These are phyloP conservation scores for Chaetomiaceae sp. DNA, from an alignment of 2,329 filamentous ascomycete genomes.

Conservation along the genomic window DNA sequence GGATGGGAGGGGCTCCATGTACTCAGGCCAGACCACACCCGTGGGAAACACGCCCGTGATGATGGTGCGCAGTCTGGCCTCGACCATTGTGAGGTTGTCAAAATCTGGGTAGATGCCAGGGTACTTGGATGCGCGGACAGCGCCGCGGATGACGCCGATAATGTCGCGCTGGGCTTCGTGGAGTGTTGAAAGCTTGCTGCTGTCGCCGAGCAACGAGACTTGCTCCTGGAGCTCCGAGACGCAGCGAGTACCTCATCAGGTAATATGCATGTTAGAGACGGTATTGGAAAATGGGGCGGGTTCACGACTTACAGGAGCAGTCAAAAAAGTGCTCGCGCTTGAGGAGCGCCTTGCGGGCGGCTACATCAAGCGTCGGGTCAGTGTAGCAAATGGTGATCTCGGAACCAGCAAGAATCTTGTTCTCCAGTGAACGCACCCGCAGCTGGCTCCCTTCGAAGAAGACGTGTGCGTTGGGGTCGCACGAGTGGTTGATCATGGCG, in stretches of 20 bases:
- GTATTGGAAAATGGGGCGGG: neutral
- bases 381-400: conserved; percentile 35
- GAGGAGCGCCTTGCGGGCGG: conserved; percentile 23
- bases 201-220: conserved; percentile 7
- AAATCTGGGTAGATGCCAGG: conserved; percentile 13
- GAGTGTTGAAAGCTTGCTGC: conserved; percentile 15
- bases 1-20: conserved; percentile 29
- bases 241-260: conserved; percentile 26
- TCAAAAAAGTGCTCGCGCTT: conserved; percentile 26
- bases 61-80: conserved; percentile 20
- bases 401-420: conserved; percentile 30
- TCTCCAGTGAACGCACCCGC: conserved; percentile 29
- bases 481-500: conserved; percentile 35
- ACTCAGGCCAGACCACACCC: conserved; percentile 26
- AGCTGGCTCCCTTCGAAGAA: conserved; percentile 32
- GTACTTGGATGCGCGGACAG: conserved; percentile 13
- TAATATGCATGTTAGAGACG: neutral
- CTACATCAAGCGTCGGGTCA: conserved; percentile 26
- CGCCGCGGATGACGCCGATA: conserved; percentile 15
- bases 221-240: conserved; percentile 25
- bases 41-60: conserved; percentile 14
- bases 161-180: conserved; percentile 19
- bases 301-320: conserved; percentile 28
- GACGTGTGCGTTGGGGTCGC: conserved; percentile 32
- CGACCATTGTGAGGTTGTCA: conserved; percentile 18